Evolutionary conservation across 805 yeast genomes (phyloP).

Genomic region (Kodamaea kaohsiungensis): DNA sequence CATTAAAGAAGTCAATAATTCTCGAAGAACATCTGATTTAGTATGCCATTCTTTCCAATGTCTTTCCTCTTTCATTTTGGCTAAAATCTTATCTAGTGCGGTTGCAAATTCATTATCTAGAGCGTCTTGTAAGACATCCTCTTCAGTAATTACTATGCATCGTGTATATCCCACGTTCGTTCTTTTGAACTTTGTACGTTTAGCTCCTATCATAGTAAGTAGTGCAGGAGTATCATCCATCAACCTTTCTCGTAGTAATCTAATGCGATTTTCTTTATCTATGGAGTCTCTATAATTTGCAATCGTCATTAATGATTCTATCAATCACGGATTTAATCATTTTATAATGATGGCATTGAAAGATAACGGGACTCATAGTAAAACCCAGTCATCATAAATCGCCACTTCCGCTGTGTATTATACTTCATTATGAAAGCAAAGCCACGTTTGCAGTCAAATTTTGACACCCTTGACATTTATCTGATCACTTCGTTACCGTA

Average conservation of each 20-base stretch:
- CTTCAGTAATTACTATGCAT: background rate
- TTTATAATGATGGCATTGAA: no score
- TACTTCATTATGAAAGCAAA: no score
- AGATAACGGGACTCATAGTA: no score
- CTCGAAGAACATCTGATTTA: background rate
- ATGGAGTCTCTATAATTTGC: background rate
- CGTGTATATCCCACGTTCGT: background rate
- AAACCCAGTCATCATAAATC: no score
- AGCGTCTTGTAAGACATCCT: background rate
- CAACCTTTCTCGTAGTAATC: background rate
- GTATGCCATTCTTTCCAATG: background rate
- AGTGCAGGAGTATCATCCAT: background rate
- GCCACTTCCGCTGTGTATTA: no score
- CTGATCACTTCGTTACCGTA: no score
- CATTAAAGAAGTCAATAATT: background rate
- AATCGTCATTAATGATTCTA: no score
- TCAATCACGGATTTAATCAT: no score
- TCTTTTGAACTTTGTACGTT: background rate
- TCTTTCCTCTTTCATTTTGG: background rate
- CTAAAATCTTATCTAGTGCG: background rate
- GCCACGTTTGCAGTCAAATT: no score
- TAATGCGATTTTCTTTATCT: background rate
- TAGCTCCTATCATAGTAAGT: background rate
- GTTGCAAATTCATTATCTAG: background rate
- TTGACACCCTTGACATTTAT: no score